Evolutionary conservation across 1,139 yeast genomes (phyloP).

Genomic region (Suhomyces yuchorum): DNA sequence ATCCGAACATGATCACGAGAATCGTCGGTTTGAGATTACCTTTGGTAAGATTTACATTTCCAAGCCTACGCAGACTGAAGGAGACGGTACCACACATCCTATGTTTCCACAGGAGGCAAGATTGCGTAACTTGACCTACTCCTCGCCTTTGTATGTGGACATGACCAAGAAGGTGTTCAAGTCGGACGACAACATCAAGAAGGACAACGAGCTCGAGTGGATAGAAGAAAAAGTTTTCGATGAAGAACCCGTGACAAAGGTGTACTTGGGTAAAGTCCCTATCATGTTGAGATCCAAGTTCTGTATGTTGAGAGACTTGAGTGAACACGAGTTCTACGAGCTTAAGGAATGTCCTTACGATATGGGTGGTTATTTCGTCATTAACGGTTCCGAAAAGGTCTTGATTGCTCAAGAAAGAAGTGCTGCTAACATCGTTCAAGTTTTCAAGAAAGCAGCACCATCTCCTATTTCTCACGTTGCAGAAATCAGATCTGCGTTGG

Average conservation of each 20-base stretch:
- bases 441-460: constrained; percentile 95
- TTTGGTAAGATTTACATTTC: constrained; percentile 97
- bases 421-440: constrained; percentile 98
- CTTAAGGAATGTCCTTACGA: constrained; percentile 98
- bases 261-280: constrained; percentile 94
- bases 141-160: constrained; percentile 94
- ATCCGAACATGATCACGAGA: constrained; percentile 83
- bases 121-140: constrained; percentile 90
- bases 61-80: constrained; percentile 97
- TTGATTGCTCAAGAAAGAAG: constrained; percentile 97
- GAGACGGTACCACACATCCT: constrained; percentile 98
- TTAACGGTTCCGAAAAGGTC: constrained; percentile 97
- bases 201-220: constrained; percentile 74
- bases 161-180: constrained; percentile 89
- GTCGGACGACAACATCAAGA: constrained; percentile 62
- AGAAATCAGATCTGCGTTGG: constrained; percentile 94
- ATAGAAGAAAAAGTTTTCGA: constrained; percentile 53
- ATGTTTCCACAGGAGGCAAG: constrained; percentile 99
- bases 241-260: constrained; percentile 68
- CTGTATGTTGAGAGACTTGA: constrained; percentile 87
- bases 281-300: constrained; percentile 96
- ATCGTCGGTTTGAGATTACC: constrained; percentile 89
- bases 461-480: constrained; percentile 96
- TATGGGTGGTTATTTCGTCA: constrained; percentile 98
- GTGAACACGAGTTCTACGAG: constrained; percentile 94